A percentile compares a stretch with the other conserved stretches of the same genome.
phyloP scores from a whole-genome alignment of 208 protist genomes.

The Trypanosoma platydactyli region DNA sequence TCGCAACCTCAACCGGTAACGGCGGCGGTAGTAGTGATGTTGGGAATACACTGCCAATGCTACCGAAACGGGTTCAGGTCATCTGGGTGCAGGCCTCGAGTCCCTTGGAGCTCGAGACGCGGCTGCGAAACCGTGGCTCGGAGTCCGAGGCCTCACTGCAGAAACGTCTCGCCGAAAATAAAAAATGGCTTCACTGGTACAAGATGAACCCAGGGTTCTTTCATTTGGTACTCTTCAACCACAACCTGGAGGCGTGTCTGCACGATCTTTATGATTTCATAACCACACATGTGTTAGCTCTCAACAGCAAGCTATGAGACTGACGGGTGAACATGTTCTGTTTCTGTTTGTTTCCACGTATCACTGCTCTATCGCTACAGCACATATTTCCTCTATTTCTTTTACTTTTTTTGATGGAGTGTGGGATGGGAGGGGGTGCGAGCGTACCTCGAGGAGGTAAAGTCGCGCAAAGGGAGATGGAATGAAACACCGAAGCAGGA shows the following conservation, averaged over 20 bases:
- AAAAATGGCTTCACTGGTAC: slow-evolving; percentile 61
- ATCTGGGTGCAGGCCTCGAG: slow-evolving; percentile 79
- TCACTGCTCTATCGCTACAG: too few species aligned
- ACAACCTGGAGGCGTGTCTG: slow-evolving; percentile 63
- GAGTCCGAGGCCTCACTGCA: slow-evolving; percentile 79
- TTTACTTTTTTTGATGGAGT: too few species aligned
- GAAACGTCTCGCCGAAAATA: slow-evolving; percentile 48
- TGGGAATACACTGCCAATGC: not conserved
- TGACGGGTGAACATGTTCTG: not conserved
- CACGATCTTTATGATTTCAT: slow-evolving; percentile 42
- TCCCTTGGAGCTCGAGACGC: slow-evolving; percentile 58
- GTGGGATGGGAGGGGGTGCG: too few species aligned
- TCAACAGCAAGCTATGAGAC: slow-evolving; percentile 11
- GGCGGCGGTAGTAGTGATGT: slow-evolving; percentile 8
- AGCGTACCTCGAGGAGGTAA: too few species aligned
- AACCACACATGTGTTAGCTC: slow-evolving; percentile 18
- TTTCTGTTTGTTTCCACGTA: too few species aligned
- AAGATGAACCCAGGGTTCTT: slow-evolving; percentile 55
- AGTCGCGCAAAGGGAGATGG: too few species aligned
- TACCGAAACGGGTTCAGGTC: slow-evolving; percentile 41
- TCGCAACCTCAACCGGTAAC: not conserved
- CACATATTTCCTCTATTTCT: too few species aligned
- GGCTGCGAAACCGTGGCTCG: slow-evolving; percentile 77
- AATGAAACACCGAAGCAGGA: too few species aligned
- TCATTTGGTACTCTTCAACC: slow-evolving; percentile 75